Evolutionary conservation across 1,284 basidiomycete species (phyloP), one percentile per base, ranked within the genome.

Genomic region (Cutaneotrichosporon spelunceum): DNA sequence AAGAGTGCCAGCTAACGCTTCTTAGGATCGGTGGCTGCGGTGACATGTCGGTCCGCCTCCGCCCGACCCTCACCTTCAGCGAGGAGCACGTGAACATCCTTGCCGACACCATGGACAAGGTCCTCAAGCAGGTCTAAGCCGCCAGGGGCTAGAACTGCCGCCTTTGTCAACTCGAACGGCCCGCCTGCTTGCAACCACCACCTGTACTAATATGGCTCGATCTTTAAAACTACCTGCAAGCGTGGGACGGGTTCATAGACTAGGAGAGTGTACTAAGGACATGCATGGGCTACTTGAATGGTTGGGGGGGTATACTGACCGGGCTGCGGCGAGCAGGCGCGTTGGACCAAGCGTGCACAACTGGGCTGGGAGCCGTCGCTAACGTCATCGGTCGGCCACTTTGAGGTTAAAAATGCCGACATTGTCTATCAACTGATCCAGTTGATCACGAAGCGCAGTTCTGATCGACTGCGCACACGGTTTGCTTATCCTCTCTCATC

Each of bases 21-120:
- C 10, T 7, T 30, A 23, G n/a, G 57, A 53, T 59, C 42, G 61
- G 58, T 39, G 60, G 62, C n/a, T 76, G 65, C 36, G 76, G 80
- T 30, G 77, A 79, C 53, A 62, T 65, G 59, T 72, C 81, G 10
- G 78, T 83, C 14, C 72, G 83, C 34, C 71, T 84, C 55, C 69
- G 83, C 62, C 82, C 83, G 0, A 81, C 79, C 79, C 74, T 84
- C 50, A 80, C 81, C 10, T 83, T 83, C 69, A 79, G 79, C 52
- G 72, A 79, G 62, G 70, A 72, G 54, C 81, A 83, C 62, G 72
- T 75, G 19, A 79, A 78, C 54, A 66, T 83, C 30, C 73, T 83
- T 59, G 61, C 79, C 26, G 72, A 75, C 44, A 70, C 68, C 39
- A 67, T 79, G 29, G 72, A 78, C 57, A 59, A 66, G 57, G 72